These are phyloP conservation scores for Diaporthe longicolla DNA, from an alignment of 2,329 filamentous ascomycete genomes.

Conservation along the genomic window DNA sequence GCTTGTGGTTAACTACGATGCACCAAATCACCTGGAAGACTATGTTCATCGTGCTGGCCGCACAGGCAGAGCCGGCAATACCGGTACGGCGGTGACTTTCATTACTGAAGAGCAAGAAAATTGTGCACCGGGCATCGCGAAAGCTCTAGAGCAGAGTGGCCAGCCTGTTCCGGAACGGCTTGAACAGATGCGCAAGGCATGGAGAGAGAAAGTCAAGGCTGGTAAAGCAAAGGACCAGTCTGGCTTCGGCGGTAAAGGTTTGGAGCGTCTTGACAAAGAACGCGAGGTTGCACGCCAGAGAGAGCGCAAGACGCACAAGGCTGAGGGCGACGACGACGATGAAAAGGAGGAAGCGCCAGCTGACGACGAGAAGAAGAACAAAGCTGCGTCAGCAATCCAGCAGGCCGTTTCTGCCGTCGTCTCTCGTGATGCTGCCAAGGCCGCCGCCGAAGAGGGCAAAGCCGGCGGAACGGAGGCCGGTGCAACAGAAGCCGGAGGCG, in stretches of 20 bases:
- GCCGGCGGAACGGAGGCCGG: slow-evolving; percentile 49
- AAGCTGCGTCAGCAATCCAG: slow-evolving; percentile 75
- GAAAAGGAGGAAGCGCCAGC: slow-evolving; percentile 76
- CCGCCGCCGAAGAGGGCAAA: slow-evolving; percentile 54
- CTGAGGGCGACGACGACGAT: slow-evolving; percentile 83
- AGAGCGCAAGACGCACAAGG: slow-evolving; percentile 91
- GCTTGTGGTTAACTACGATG: slow-evolving; percentile 95
- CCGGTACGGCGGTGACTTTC: slow-evolving; percentile 94
- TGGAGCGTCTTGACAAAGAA: slow-evolving; percentile 92
- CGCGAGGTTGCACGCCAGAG: slow-evolving; percentile 88
- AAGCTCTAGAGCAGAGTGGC: slow-evolving; percentile 92
- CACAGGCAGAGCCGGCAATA: slow-evolving; percentile 94
- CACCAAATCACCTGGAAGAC: slow-evolving; percentile 94
- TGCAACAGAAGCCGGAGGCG: slow-evolving; percentile 55
- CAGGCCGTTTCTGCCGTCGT: slow-evolving; percentile 72
- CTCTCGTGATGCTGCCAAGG: slow-evolving; percentile 64
- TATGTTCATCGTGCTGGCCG: slow-evolving; percentile 96
- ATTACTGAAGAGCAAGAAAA: slow-evolving; percentile 92
- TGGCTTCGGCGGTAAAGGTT: slow-evolving; percentile 94
- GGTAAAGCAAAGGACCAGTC: slow-evolving; percentile 91
- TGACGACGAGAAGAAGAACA: slow-evolving; percentile 79
- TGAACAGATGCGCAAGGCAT: slow-evolving; percentile 77
- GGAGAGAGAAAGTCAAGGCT: slow-evolving; percentile 90
- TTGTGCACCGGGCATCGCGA: slow-evolving; percentile 88
- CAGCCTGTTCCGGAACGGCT: slow-evolving; percentile 82